Evolutionary conservation across 1,284 basidiomycete species (phyloP).

Genomic region (Amylostereum chailletii): DNA sequence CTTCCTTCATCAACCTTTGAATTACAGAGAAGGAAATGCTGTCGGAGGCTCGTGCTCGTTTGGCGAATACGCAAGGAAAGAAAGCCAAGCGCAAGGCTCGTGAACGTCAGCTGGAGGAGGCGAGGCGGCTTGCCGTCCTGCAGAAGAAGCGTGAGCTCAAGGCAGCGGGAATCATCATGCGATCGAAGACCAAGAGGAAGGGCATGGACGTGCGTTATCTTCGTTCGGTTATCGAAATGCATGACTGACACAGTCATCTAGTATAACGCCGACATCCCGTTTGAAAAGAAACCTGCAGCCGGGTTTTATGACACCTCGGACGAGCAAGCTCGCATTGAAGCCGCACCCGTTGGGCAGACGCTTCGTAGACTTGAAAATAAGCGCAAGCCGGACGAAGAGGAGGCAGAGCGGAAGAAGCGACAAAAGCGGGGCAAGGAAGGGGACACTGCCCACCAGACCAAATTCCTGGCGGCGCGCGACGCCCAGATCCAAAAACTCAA

Average conservation of each 20-base stretch:
- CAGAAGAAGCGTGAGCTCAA: conserved; percentile 99
- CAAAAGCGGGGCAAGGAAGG: conserved; percentile 71
- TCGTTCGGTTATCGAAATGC: background rate
- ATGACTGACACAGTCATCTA: conserved; percentile 20
- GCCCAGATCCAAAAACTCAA: conserved; percentile 96
- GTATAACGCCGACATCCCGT: conserved; percentile 98
- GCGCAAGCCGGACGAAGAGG: conserved; percentile 85
- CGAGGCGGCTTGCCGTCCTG: conserved; percentile 85
- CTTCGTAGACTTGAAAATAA: conserved; percentile 87
- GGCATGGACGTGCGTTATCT: conserved; percentile 82
- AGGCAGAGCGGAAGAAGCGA: conserved; percentile 79
- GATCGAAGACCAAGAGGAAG: conserved; percentile 88
- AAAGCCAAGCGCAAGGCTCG: conserved; percentile 98
- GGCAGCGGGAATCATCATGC: conserved; percentile 94
- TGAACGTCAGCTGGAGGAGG: conserved; percentile 94
- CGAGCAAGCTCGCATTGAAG: conserved; percentile 83
- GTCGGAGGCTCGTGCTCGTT: conserved; percentile 93
- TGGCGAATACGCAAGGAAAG: conserved; percentile 99
- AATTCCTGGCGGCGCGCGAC: conserved; percentile 89
- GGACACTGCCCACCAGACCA: conserved; percentile 64
- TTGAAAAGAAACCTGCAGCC: conserved; percentile 91
- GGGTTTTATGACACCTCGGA: conserved; percentile 98
- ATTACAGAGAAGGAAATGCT: conserved; percentile 96
- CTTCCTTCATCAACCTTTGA: background rate
- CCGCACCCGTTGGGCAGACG: conserved; percentile 88